Evolutionary conservation across 2,329 filamentous ascomycete species (phyloP).

Genomic region (Myriosclerotinia curreyana): DNA sequence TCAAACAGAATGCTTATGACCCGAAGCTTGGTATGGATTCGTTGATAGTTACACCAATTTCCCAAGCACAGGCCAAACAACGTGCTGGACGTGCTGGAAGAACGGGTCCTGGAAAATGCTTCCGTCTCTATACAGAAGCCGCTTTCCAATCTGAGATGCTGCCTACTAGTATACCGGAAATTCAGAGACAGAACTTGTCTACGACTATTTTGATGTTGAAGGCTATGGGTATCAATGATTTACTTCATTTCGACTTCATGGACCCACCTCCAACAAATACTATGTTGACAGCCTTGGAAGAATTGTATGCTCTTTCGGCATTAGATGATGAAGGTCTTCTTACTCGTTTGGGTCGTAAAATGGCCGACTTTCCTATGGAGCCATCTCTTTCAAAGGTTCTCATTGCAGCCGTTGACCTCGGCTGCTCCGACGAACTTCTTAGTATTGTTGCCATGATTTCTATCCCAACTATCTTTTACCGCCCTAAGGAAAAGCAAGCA

Average conservation of each 20-base stretch:
- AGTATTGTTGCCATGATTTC: slow-evolving; percentile 94
- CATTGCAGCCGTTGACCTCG: slow-evolving; percentile 80
- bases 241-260: slow-evolving; percentile 98
- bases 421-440: slow-evolving; percentile 90
- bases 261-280: slow-evolving; percentile 96
- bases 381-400: slow-evolving; percentile 87
- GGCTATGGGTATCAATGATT: slow-evolving; percentile 97
- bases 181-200: slow-evolving; percentile 89
- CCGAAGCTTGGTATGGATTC: slow-evolving; percentile 98
- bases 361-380: slow-evolving; percentile 99
- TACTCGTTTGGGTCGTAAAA: slow-evolving; percentile 87
- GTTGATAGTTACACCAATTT: slow-evolving; percentile 91
- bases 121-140: slow-evolving; percentile 90
- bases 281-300: slow-evolving; percentile 93
- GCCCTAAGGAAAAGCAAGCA: slow-evolving; percentile 94
- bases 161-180: slow-evolving; percentile 92
- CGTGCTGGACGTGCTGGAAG: slow-evolving; percentile 87
- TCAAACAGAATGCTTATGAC: slow-evolving; percentile 97
- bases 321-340: slow-evolving; percentile 93
- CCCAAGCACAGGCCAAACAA: slow-evolving; percentile 94
- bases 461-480: slow-evolving; percentile 83
- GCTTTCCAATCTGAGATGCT: slow-evolving; percentile 97
- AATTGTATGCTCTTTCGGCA: slow-evolving; percentile 86
- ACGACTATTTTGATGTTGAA: slow-evolving; percentile 97
- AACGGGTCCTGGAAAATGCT: slow-evolving; percentile 94